A percentile compares a stretch with the other conserved stretches of the same genome.
These are phyloP conservation scores for Plasmopara muralis DNA, from an alignment of 352 stramenopile species.

Conservation along the genomic window DNA sequence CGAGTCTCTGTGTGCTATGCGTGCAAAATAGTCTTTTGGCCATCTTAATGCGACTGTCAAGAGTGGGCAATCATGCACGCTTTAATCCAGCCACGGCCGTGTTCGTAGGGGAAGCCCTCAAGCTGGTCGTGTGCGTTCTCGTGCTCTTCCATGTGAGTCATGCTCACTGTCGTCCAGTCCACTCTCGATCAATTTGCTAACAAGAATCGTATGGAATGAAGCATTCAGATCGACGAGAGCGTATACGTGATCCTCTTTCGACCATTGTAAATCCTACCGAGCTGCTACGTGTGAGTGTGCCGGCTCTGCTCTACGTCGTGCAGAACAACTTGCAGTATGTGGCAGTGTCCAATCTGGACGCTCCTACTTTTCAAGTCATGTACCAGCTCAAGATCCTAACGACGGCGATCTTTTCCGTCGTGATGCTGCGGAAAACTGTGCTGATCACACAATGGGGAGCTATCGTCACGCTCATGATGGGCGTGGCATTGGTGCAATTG, in stretches of 20 bases:
- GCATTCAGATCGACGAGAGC: slow-evolving; percentile 21
- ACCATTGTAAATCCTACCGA: slow-evolving; percentile 58
- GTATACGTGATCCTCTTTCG: slow-evolving; percentile 20
- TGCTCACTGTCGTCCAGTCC: background rate
- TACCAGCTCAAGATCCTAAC: slow-evolving; percentile 88
- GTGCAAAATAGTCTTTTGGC: slow-evolving; percentile 73
- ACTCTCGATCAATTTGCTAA: background rate
- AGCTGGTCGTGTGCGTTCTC: slow-evolving; percentile 41
- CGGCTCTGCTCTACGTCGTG: slow-evolving; percentile 72
- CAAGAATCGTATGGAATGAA: slow-evolving; percentile 25
- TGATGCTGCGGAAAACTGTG: slow-evolving; percentile 63
- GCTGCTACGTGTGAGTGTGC: slow-evolving; percentile 67
- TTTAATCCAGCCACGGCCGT: slow-evolving; percentile 75
- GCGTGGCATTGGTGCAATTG: slow-evolving; percentile 71
- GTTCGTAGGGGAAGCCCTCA: slow-evolving; percentile 65
- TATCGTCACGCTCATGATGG: slow-evolving; percentile 75
- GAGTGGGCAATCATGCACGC: slow-evolving; percentile 56
- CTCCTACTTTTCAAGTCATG: slow-evolving; percentile 72
- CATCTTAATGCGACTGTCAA: slow-evolving; percentile 77
- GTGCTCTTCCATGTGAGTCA: slow-evolving; percentile 40
- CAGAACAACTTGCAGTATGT: slow-evolving; percentile 85
- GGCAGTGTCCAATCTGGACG: slow-evolving; percentile 74
- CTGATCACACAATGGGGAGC: slow-evolving; percentile 70
- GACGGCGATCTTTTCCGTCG: slow-evolving; percentile 80
- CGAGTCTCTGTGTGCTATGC: slow-evolving; percentile 70